Conservation (phyloP, 1,284 basidiomycete genomes). For the Trichosporon coremiiforme region DNA sequence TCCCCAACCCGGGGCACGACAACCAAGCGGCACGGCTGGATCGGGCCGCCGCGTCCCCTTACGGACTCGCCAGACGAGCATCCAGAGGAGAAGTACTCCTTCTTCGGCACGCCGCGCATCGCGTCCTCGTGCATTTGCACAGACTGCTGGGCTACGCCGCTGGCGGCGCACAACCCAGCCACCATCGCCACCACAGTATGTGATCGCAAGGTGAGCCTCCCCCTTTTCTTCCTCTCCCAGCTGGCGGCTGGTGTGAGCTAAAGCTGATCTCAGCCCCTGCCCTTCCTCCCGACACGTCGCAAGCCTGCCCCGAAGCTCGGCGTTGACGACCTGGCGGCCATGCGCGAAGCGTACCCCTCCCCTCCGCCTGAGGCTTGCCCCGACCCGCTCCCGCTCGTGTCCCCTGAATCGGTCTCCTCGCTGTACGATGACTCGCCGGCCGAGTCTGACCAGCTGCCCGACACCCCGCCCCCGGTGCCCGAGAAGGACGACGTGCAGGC, state of each 20-base stretch:
- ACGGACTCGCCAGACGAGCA: not conserved
- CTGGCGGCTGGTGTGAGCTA: too few relatives aligned
- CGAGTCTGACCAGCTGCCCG: not conserved
- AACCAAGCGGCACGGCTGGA: constrained; percentile 10
- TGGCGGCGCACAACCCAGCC: not conserved
- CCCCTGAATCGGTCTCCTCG: not conserved
- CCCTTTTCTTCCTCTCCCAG: too few relatives aligned
- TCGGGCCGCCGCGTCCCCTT: not conserved
- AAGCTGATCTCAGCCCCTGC: constrained; percentile 11
- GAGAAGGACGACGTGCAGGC: constrained; percentile 7
- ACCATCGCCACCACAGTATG: not conserved
- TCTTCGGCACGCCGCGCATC: constrained; percentile 8
- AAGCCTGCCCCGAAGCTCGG: constrained; percentile 5
- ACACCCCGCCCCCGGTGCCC: constrained; percentile 7
- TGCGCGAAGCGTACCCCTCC: constrained; percentile 1
- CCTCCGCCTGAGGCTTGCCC: constrained; percentile 2
- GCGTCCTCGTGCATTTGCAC: constrained; percentile 4
- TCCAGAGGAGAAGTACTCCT: not conserved
- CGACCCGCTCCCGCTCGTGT: not conserved
- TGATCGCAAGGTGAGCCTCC: not conserved
- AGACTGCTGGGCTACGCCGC: not conserved
- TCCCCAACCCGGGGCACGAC: not conserved
- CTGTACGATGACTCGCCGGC: not conserved
- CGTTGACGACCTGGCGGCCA: not conserved
- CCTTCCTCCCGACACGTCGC: not conserved